These are phyloP conservation scores for Aspergillus luchuensis DNA, from an alignment of 2,329 filamentous ascomycete species.

Conservation along the genomic window DNA sequence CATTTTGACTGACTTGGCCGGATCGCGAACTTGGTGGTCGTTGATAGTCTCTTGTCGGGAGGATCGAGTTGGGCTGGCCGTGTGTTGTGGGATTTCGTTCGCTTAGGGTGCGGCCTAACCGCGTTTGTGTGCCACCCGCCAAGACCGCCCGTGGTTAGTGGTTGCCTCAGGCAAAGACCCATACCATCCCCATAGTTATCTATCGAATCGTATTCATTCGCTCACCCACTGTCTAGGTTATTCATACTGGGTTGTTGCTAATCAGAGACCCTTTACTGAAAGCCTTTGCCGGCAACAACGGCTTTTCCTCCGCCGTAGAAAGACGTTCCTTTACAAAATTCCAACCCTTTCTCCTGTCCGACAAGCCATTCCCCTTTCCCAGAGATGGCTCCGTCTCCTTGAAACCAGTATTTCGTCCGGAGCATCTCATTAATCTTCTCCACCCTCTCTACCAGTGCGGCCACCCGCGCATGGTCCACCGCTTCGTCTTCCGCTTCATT, in stretches of 20 bases:
- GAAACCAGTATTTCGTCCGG: slow-evolving; percentile 69
- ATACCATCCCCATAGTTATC: not conserved
- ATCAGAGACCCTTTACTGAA: slow-evolving; percentile 19
- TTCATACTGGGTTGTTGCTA: not conserved
- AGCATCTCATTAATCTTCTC: slow-evolving; percentile 79
- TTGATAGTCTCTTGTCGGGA: slow-evolving; percentile 44
- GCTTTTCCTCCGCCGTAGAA: slow-evolving; percentile 88
- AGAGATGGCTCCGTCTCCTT: slow-evolving; percentile 42
- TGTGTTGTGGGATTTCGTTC: slow-evolving; percentile 50
- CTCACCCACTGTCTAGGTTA: not conserved
- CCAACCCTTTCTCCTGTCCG: slow-evolving; percentile 80
- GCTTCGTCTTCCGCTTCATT: slow-evolving; percentile 30
- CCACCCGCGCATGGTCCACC: slow-evolving; percentile 57
- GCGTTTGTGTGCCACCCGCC: slow-evolving; percentile 24
- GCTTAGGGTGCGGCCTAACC: slow-evolving; percentile 43
- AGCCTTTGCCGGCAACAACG: slow-evolving; percentile 57
- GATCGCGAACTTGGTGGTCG: slow-evolving; percentile 46
- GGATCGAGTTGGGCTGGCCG: slow-evolving; percentile 36
- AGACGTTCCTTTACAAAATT: slow-evolving; percentile 70
- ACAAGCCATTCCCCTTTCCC: slow-evolving; percentile 75
- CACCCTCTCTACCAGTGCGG: slow-evolving; percentile 67
- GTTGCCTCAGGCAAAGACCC: slow-evolving; percentile 11
- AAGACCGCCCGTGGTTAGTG: slow-evolving; percentile 10
- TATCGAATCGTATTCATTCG: not conserved
- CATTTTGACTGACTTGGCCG: slow-evolving; percentile 53